Evolutionary conservation across 306 rosid species (phyloP), one percentile per base, ranked within the genome.

Genomic region (Begonia fuchsioides): DNA sequence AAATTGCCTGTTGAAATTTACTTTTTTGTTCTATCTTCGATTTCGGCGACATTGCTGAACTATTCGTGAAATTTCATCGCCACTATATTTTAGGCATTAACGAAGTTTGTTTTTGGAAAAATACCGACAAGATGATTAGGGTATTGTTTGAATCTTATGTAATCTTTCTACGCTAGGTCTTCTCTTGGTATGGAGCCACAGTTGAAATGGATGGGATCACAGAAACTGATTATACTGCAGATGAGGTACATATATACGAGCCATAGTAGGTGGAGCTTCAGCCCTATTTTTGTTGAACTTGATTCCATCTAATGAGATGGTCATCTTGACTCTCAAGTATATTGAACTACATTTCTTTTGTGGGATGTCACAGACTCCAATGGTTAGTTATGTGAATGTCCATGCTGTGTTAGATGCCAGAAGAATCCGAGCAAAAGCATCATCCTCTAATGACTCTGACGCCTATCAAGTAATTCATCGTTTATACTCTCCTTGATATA

Each of bases 171-270:
- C 53, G 41, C 63, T 58, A 83, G 93, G 90, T 81, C 1, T 90
- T 90, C 62, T 76, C 92, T 54, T 90, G 94, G 95, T 72, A 74
- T 55, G 97, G 97, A 54, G 95, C 95, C 17, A 84, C 97, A 15
- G 64, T 90, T 61, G 97, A 90, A 71, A 57, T 84, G 87, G 95
- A 90, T 39, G 97, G 95, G 13, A 14, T 66, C n/a, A 85, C 95
- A 1, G 94, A 90, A n/a, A 79, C 84, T 44, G 95, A 76, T 64
- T 90, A 90, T 63, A 67, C 86, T 9, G 97, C 92, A 0, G 97
- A 90, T 16, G 97, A 90, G 97, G 95, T 84, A 72, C n/a, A n/a
- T 10, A 1, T 41, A 41, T 41, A 0, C 14, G 12, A 41, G n/a
- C 12, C 14, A 10, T 41, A 41, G 45, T n/a, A 41, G n/a, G n/a